Evolutionary conservation across 108 stramenopile species (phyloP).

Genomic region (Pseudonitzschia multiseries): DNA sequence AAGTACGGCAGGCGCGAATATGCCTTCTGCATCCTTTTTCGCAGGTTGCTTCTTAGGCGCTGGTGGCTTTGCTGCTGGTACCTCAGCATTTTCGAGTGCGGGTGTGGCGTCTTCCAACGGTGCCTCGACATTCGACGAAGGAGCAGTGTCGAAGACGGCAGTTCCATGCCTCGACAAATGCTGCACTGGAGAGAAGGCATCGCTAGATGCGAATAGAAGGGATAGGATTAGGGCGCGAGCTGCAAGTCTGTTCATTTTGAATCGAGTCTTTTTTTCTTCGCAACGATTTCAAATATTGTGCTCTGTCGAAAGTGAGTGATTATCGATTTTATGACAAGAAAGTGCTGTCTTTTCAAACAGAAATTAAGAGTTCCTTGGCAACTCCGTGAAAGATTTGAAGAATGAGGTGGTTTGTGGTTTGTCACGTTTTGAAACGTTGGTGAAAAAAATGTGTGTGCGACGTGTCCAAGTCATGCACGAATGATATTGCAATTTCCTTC

Average conservation of each 20-base stretch:
- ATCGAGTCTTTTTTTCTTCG: background rate
- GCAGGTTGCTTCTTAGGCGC: background rate
- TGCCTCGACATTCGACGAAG: background rate
- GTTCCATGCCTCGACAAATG: background rate
- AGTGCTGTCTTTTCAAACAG: no score
- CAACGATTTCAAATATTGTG: no score
- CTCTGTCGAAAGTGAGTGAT: no score
- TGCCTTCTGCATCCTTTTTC: conserved; percentile 39
- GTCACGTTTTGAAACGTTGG: background rate
- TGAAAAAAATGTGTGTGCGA: background rate
- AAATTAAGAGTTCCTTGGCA: no score
- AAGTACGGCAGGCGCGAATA: conserved; percentile 73
- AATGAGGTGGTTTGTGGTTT: background rate
- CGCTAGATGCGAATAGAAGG: background rate
- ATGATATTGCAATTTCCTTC: background rate
- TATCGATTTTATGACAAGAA: background rate
- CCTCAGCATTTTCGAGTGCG: conserved; percentile 15
- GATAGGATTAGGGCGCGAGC: background rate
- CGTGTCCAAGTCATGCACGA: background rate
- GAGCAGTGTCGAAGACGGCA: background rate
- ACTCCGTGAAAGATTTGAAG: no score
- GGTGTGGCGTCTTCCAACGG: background rate
- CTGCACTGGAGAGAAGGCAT: conserved; percentile 11
- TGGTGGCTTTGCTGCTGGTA: conserved; percentile 11
- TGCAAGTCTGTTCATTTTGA: conserved; percentile 3